Base-by-base conservation (phyloP, 2,329 filamentous ascomycete species). In the Penicillium sp. region DNA sequence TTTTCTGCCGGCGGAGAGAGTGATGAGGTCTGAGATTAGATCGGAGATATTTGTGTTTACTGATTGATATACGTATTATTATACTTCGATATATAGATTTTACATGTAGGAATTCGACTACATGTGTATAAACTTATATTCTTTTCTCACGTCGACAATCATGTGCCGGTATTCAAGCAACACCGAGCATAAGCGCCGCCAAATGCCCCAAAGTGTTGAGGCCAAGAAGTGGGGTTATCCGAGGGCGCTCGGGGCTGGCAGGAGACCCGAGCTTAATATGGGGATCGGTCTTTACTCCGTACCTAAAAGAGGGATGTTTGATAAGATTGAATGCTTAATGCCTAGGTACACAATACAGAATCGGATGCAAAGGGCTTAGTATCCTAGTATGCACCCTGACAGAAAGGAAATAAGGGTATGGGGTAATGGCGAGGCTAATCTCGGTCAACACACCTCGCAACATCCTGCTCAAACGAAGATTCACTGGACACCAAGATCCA, bases 331-430 rank as follows among this genome's bases (percentile, higher is more conserved):
- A 57, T 60, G 43, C 47, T 54, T 55, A 48, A 61, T 59, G 56
- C 55, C 41, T 62, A 64, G 57, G 46, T 63, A 63, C 61, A 65
- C 44, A 45, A 61, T 63, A 63, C 59, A 65, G 35, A 50, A 33
- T 43, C 31, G 36, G 37, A 53, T 51, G 35, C 52, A 56, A 42
- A 38, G 22, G 36, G 36, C 19, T 37, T 42, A 25, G 10, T 33
- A 42, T 42, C n/a, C 35, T 35, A 26, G 12, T 30, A 54, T 50
- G 26, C 37, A 50, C 25, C 37, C 31, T 17, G 22, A 49, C 11
- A 11, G 36, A 28, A 50, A 28, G 19, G 41, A 33, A 41, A 49
- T 40, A 53, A 19, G 25, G 33, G 50, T 37, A 40, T 41, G 40
- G 22, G 36, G 44, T 26, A 19, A 35, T 40, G 7, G 28, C 22